phyloP scores from a whole-genome alignment of 1,284 basidiomycete species.

The Boletus albobrunnescens region DNA sequence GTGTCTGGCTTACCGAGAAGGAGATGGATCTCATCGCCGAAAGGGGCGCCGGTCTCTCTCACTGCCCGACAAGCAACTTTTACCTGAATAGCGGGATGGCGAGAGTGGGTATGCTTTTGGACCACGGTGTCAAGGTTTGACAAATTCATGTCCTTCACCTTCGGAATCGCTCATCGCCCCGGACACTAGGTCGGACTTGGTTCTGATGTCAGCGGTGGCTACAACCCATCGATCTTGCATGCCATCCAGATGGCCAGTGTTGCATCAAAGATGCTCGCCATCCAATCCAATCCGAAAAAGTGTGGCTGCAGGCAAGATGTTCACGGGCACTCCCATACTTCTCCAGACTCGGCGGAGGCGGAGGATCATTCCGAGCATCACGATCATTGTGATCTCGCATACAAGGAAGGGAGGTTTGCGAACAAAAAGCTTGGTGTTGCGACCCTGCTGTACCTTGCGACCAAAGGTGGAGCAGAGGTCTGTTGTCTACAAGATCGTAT shows the following conservation, averaged over 20 bases:
- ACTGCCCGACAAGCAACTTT: slow-evolving; percentile 93
- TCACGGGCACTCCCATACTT: slow-evolving; percentile 4
- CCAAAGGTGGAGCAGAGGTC: slow-evolving; percentile 85
- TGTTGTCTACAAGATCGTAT: slow-evolving; percentile 68
- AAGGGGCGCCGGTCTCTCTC: slow-evolving; percentile 75
- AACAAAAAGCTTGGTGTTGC: slow-evolving; percentile 67
- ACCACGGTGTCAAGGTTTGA: slow-evolving; percentile 79
- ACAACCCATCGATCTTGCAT: slow-evolving; percentile 79
- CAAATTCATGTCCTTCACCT: neutral
- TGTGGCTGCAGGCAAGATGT: neutral
- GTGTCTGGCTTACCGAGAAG: slow-evolving; percentile 70
- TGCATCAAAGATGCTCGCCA: slow-evolving; percentile 71
- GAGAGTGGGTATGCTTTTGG: slow-evolving; percentile 74
- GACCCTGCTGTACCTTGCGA: slow-evolving; percentile 86
- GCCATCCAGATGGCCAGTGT: slow-evolving; percentile 80
- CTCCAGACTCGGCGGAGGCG: neutral
- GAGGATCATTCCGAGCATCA: slow-evolving; percentile 1
- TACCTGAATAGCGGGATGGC: slow-evolving; percentile 85
- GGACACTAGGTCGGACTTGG: slow-evolving; percentile 74
- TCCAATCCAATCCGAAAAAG: slow-evolving; percentile 31
- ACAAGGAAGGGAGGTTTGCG: slow-evolving; percentile 41
- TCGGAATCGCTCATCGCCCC: slow-evolving; percentile 5
- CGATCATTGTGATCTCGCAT: neutral
- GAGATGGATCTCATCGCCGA: slow-evolving; percentile 75
- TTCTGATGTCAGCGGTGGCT: slow-evolving; percentile 91